Evolutionary conservation across 2,329 filamentous ascomycete genomes (phyloP).

Genomic region (Sphaceloma murrayae): DNA sequence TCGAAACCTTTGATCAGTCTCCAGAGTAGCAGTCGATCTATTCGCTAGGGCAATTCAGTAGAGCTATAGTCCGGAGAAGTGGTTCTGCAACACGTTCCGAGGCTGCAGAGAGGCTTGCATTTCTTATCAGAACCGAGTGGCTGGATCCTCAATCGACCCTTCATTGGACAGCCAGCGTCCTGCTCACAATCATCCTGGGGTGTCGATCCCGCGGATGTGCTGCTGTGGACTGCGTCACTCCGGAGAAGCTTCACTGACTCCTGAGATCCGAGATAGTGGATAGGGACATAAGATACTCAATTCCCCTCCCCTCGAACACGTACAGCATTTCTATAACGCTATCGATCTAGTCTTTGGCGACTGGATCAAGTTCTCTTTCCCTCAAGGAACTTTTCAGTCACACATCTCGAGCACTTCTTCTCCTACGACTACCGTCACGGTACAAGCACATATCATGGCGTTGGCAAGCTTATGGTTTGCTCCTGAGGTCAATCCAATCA

Average conservation of each 20-base stretch:
- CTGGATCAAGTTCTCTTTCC: too few species aligned
- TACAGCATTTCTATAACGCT: too few species aligned
- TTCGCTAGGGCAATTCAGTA: too few species aligned
- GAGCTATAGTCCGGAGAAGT: background rate
- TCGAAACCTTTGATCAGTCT: too few species aligned
- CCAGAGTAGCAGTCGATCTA: too few species aligned
- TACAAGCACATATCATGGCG: too few species aligned
- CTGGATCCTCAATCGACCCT: background rate
- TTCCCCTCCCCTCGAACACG: background rate
- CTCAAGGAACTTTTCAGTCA: too few species aligned
- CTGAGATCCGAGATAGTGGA: background rate
- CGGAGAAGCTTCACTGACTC: conserved; percentile 2
- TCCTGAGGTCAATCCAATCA: conserved; percentile 74
- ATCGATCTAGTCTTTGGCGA: too few species aligned
- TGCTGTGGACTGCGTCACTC: conserved; percentile 5
- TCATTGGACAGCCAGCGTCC: background rate
- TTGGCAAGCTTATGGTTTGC: conserved; percentile 35
- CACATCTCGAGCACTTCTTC: too few species aligned
- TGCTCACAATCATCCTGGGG: conserved; percentile 1
- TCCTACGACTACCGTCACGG: too few species aligned
- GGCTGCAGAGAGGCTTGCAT: background rate
- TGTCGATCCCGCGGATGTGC: conserved; percentile 13
- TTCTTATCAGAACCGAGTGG: background rate
- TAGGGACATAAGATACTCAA: background rate
- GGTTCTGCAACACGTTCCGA: background rate